These are phyloP conservation scores for Mycena rosella DNA, from an alignment of 768 basidiomycete species.

Conservation along the genomic window DNA sequence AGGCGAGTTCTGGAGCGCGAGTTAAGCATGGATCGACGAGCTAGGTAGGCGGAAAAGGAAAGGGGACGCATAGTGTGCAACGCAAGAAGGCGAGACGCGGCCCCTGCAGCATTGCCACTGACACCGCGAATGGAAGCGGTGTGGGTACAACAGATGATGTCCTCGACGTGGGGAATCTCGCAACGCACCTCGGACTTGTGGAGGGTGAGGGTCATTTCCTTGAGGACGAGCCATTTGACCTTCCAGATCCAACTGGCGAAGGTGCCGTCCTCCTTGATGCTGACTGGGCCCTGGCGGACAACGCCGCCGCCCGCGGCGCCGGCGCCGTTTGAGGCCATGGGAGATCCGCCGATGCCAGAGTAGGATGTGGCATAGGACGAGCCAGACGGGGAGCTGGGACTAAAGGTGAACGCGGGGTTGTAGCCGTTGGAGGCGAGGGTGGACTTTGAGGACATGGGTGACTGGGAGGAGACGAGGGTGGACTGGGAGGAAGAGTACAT, in stretches of 20 bases:
- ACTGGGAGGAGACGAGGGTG: slow-evolving; percentile 56
- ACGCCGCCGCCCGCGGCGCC: slow-evolving; percentile 48
- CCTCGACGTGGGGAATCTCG: no score
- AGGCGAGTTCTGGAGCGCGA: slow-evolving; percentile 57
- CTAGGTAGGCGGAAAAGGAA: no score
- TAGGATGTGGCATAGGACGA: slow-evolving; percentile 78
- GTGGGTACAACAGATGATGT: no score
- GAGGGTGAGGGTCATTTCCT: slow-evolving; percentile 81
- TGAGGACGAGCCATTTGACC: slow-evolving; percentile 90
- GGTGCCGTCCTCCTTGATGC: slow-evolving; percentile 91
- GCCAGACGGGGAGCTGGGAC: slow-evolving; percentile 62
- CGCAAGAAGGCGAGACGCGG: background rate
- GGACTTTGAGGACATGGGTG: slow-evolving; percentile 38
- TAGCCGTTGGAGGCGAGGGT: slow-evolving; percentile 69
- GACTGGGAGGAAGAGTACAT: slow-evolving; percentile 52
- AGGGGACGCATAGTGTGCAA: background rate
- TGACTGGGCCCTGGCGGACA: slow-evolving; percentile 74
- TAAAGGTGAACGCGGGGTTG: slow-evolving; percentile 68
- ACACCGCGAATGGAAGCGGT: background rate
- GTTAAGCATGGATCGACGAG: background rate
- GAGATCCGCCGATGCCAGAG: slow-evolving; percentile 86
- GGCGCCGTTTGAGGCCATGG: slow-evolving; percentile 59
- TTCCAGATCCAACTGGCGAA: slow-evolving; percentile 94
- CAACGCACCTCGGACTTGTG: slow-evolving; percentile 91
- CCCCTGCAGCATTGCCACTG: background rate